Base-by-base conservation (phyloP, 164 flowering plant species). In the Kalanchoe fedtschenkoi region DNA sequence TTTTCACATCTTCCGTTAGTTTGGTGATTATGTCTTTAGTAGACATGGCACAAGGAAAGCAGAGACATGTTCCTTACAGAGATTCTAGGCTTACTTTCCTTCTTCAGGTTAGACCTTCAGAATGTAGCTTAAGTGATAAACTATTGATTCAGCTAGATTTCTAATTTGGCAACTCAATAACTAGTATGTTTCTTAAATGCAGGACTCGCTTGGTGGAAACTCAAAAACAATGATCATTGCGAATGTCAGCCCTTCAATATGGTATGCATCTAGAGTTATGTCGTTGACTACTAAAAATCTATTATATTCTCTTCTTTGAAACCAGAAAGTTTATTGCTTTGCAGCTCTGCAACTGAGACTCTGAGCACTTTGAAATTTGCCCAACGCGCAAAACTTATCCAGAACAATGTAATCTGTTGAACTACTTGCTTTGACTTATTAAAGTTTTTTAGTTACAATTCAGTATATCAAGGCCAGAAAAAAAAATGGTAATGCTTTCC, bases 191-290 rank as follows among this genome's bases (percentile, higher is more conserved):
- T 44, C 60, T 64, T 38, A 15, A 26, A 42, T 77, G 74, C 89
- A 91, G 96, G 97, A 91, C 70, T 91, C 97, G 46, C 75, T 91
- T 4, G 97, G 97, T 69, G 97, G 97, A 19, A 91, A 91, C 72
- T 91, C 93, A 6, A 91, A 91, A 73, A 91, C 97, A 70, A 80
- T 81, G 58, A 86, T 86, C 6, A 82, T 91, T 69, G 93, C 96
- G 22, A 91, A 86, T 73, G 80, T 86, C 81, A 91, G 91, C 72
- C 96, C 97, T 68, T 88, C 96, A 32, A 72, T 72, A 61, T 78
- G 97, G 97, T 88, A 19, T 22, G 77, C 70, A 0, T 51, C 51
- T 68, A 14, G 33, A 33, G 28, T 55, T 22, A 34, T 10, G 26
- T 24, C 22, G 46, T 24, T 56, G n/a, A 62, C 38, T 65, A 19